Evolutionary conservation across 1,284 basidiomycete genomes (phyloP).

Genomic region (Microbotryum intermedium): DNA sequence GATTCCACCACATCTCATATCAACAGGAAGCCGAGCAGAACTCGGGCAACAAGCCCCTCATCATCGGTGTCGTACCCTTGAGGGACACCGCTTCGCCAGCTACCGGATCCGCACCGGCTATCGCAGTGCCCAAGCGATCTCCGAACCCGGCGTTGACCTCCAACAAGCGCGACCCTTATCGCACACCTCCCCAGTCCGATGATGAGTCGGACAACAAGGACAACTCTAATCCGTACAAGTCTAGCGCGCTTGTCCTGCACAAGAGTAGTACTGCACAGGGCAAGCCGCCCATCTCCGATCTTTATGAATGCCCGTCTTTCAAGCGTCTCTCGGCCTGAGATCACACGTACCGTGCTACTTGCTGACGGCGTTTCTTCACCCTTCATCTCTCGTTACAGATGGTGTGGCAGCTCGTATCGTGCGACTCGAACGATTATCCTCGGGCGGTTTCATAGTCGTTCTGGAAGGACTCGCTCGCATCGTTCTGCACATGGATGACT

Average conservation of each 20-base stretch:
- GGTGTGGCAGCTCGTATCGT: conserved; percentile 27
- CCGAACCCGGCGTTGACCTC: no score
- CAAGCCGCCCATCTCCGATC: conserved; percentile 2
- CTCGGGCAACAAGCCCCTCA: conserved; percentile 4
- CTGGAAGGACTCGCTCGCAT: conserved; percentile 29
- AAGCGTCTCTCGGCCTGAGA: no score
- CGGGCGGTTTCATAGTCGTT: conserved; percentile 25
- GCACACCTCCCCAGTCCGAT: no score
- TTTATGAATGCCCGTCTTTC: conserved; percentile 18
- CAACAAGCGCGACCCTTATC: no score
- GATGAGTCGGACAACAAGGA: background rate
- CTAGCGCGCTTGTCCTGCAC: background rate
- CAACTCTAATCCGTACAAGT: background rate
- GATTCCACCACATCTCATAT: background rate
- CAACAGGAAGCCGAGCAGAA: conserved; percentile 4
- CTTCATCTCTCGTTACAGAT: conserved; percentile 7
- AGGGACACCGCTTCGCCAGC: background rate
- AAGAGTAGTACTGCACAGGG: background rate
- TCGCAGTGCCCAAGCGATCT: no score
- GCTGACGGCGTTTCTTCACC: background rate
- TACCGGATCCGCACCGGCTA: background rate
- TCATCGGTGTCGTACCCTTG: conserved; percentile 28
- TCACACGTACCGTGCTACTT: no score
- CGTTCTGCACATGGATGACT: conserved; percentile 9
- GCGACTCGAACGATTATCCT: conserved; percentile 26